phyloP scores from a whole-genome alignment of 176 grass and related monocot species.

The Saccharum officinarum region DNA sequence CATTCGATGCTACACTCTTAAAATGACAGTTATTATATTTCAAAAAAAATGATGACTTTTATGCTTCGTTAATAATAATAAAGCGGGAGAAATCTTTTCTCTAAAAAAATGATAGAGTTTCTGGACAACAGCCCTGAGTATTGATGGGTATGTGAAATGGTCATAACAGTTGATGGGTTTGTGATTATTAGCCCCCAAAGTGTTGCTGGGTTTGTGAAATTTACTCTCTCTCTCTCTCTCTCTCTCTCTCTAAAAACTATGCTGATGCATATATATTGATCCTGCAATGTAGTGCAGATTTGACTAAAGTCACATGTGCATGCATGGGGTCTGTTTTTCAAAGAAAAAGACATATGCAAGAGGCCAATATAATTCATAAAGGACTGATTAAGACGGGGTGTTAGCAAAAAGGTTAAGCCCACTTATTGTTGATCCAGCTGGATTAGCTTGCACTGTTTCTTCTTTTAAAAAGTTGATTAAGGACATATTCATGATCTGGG shows the following conservation, averaged over 20 bases:
- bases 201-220: neutral
- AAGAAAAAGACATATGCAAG: slow-evolving; percentile 4
- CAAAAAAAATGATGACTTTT: too few species aligned
- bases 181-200: neutral
- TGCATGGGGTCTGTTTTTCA: neutral
- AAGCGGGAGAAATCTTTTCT: neutral
- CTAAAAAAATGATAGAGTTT: neutral
- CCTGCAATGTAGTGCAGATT: neutral
- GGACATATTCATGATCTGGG: slow-evolving; percentile 50
- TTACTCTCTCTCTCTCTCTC: neutral
- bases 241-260: neutral
- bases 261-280: neutral
- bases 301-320: neutral
- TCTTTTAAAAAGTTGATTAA: slow-evolving; percentile 50
- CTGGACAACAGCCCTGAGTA: neutral
- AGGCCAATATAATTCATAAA: neutral
- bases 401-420: slow-evolving; percentile 47
- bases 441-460: slow-evolving; percentile 37
- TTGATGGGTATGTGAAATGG: neutral
- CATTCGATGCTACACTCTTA: neutral
- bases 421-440: slow-evolving; percentile 51
- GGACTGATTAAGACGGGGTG: slow-evolving; percentile 28
- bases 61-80: too few species aligned
- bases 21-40: neutral
- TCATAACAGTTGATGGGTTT: neutral